Percentiles rank a stretch among this genome's conserved stretches.
These are phyloP conservation scores for Alternaria solani DNA, from an alignment of 2,329 filamentous ascomycete genomes.

Conservation along the genomic window DNA sequence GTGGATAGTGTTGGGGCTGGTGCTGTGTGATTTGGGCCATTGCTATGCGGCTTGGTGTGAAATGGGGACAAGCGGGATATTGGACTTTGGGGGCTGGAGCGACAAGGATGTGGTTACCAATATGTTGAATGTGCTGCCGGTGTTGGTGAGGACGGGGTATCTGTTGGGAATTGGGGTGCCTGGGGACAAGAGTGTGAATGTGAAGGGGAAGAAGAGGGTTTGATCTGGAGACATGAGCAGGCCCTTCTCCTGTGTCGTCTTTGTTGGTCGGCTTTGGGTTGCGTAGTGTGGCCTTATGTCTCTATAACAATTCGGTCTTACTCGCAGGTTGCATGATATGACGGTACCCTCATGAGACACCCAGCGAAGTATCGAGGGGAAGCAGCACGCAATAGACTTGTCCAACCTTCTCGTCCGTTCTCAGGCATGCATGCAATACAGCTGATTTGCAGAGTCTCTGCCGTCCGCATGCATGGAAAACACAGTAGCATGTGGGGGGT, in stretches of 20 bases:
- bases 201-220: conserved; percentile 19
- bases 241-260: too few relatives aligned
- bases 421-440: not conserved
- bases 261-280: too few relatives aligned
- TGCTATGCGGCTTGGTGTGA: conserved; percentile 58
- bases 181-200: conserved; percentile 12
- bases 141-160: conserved; percentile 48
- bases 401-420: not conserved
- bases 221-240: not conserved
- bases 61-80: conserved; percentile 39
- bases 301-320: not conserved
- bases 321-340: not conserved
- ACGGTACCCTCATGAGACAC: not conserved
- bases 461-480: not conserved
- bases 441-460: not conserved
- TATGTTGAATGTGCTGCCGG: conserved; percentile 42
- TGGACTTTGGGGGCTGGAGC: conserved; percentile 43
- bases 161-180: conserved; percentile 47
- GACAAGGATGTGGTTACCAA: conserved; percentile 52
- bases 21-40: conserved; percentile 78
- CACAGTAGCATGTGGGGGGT: conserved; percentile 2
- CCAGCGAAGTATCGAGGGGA: not conserved
- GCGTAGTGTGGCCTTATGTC: not conserved
- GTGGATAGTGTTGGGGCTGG: conserved; percentile 69
- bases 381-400: not conserved